Percentiles rank a stretch among this genome's conserved stretches.
These are phyloP conservation scores for Fraxinus angustifolia DNA, from an alignment of 305 asterid species.

Conservation along the genomic window DNA sequence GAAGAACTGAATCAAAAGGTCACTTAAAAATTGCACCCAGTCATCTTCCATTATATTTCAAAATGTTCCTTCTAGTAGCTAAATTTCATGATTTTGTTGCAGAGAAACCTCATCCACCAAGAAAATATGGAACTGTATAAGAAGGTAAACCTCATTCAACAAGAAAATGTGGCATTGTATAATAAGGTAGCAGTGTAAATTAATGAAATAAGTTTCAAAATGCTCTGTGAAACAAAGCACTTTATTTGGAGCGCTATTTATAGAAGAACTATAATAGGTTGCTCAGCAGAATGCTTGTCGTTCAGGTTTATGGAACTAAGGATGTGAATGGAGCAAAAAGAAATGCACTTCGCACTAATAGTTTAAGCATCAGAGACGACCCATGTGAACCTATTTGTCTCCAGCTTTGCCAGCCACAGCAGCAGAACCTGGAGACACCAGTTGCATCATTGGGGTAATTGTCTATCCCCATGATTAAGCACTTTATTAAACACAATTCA, in stretches of 20 bases:
- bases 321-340: constrained; percentile 42
- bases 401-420: constrained; percentile 79
- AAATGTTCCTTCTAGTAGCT: constrained; percentile 26
- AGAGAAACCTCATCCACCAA: constrained; percentile 60
- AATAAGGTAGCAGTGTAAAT: constrained; percentile 43
- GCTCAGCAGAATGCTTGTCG: constrained; percentile 9
- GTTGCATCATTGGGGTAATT: constrained; percentile 49
- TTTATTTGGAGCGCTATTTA: not conserved
- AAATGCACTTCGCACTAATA: constrained; percentile 32
- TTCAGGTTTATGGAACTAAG: constrained; percentile 54
- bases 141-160: constrained; percentile 46
- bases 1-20: constrained; percentile 64
- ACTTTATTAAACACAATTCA: not conserved
- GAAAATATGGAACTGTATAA: constrained; percentile 62
- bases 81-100: constrained; percentile 36
- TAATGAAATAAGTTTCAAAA: constrained; percentile 4
- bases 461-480: constrained; percentile 8
- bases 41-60: not conserved
- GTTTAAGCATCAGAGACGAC: constrained; percentile 46
- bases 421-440: constrained; percentile 39
- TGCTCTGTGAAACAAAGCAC: constrained; percentile 10
- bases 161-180: constrained; percentile 48
- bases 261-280: not conserved
- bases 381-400: constrained; percentile 51
- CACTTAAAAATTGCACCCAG: constrained; percentile 4